Conservation (phyloP, 163 green algal species). For the Scenedesmus sp. region DNA sequence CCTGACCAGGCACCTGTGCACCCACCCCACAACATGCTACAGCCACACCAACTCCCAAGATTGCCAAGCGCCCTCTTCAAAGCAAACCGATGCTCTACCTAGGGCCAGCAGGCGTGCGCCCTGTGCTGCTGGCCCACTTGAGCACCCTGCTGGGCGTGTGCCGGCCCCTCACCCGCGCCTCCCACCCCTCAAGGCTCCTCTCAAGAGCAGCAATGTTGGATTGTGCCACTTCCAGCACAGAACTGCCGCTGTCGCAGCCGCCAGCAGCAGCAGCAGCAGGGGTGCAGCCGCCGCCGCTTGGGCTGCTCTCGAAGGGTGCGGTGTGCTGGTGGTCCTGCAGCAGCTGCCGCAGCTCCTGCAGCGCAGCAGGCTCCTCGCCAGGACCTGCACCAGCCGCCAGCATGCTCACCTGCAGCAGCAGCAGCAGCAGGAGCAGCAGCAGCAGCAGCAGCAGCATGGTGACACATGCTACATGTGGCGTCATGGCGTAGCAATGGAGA, state of each 20-base stretch:
- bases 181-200: slow-evolving; percentile 45
- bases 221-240: slow-evolving; percentile 30
- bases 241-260: neutral
- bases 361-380: neutral
- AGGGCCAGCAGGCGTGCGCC: neutral
- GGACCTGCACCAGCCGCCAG: neutral
- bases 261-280: neutral
- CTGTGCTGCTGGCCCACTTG: slow-evolving; percentile 46
- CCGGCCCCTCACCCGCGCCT: slow-evolving; percentile 33
- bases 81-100: too few species aligned
- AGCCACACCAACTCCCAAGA: neutral
- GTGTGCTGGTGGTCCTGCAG: slow-evolving; percentile 33
- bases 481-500: neutral
- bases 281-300: neutral
- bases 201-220: slow-evolving; percentile 36
- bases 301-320: neutral
- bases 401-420: slow-evolving; percentile 26
- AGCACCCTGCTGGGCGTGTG: slow-evolving; percentile 54
- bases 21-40: neutral
- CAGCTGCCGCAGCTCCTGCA: slow-evolving; percentile 14
- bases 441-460: neutral
- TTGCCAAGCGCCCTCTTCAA: too few species aligned
- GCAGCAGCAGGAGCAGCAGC: neutral
- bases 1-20: neutral
- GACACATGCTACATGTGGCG: neutral